phyloP scores from a whole-genome alignment of 495 filamentous ascomycete species.

The Lophiostoma macrostomum region DNA sequence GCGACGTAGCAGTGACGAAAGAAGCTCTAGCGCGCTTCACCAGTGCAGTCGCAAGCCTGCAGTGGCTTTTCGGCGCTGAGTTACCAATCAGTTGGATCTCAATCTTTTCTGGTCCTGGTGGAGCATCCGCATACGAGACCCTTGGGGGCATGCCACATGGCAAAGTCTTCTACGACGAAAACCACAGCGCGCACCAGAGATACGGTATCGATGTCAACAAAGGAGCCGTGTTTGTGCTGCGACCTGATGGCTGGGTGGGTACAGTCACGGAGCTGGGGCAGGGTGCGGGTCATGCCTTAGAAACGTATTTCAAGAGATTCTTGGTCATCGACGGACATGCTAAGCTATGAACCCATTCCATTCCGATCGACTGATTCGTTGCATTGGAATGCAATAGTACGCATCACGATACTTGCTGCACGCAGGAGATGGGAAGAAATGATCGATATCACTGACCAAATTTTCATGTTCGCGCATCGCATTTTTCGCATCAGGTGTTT shows the following conservation, averaged over 20 bases:
- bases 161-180: slow-evolving; percentile 43
- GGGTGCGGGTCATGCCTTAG: slow-evolving; percentile 31
- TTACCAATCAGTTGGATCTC: slow-evolving; percentile 39
- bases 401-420: too few species aligned
- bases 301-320: slow-evolving; percentile 40
- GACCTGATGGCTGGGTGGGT: slow-evolving; percentile 50
- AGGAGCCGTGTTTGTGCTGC: slow-evolving; percentile 43
- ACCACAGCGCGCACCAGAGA: slow-evolving; percentile 36
- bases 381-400: too few species aligned
- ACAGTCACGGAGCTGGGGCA: slow-evolving; percentile 32
- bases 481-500: too few species aligned
- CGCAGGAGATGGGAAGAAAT: too few species aligned
- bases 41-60: not conserved
- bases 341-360: slow-evolving; percentile 11
- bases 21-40: slow-evolving; percentile 18
- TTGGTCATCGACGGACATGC: not conserved
- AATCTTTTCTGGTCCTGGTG: slow-evolving; percentile 35
- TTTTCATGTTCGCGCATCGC: too few species aligned
- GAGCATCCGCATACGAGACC: slow-evolving; percentile 43
- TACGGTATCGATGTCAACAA: slow-evolving; percentile 39
- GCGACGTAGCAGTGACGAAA: slow-evolving; percentile 31
- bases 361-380: too few species aligned
- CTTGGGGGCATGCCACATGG: slow-evolving; percentile 41
- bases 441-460: too few species aligned
- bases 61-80: slow-evolving; percentile 2